Base-by-base conservation (phyloP, 2,329 filamentous ascomycete species). In the Apiospora rasikravindrae region DNA sequence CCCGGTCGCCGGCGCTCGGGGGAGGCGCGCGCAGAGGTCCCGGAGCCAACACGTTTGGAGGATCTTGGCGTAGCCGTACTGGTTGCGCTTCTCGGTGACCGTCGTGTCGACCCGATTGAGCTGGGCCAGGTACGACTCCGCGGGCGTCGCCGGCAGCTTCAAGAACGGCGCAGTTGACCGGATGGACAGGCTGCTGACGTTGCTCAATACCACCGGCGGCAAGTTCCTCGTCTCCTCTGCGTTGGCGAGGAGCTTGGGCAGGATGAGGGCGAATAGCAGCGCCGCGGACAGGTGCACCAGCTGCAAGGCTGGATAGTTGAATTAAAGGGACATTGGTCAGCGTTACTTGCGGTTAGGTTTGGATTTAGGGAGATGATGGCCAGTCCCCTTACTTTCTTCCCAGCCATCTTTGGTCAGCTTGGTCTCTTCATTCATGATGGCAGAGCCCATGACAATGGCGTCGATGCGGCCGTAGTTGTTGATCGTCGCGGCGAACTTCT, bases 101-200 rank as follows among this genome's bases (percentile, higher is more conserved):
- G 22, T n/a, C 29, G 22, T 4, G 4, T 64, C 57, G 8, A 11
- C 8, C 19, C 57, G 57, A 19, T 29, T n/a, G 33, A 64, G 11
- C 22, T 19, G 33, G 19, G 3, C 33, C 19, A 64, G 19, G 19
- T n/a, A 64, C 29, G 57, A 40, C 57, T 64, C 57, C 33, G 11
- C 33, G 33, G 29, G 33, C 57, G 57, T n/a, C 8, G 57, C 29
- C 19, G 57, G 57, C 57, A 64, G 57, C 57, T 40, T 64, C 11
- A 51, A 2, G 19, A 13, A 64, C 19, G 33, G 33, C 57, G 11
- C 8, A 10, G 3, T 40, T 8, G 57, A 13, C 19, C 57, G 57
- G 22, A 64, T 40, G 8, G 57, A 37, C 57, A 64, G 57, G 57
- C 57, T 64, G 57, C 57, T 40, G 57, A 64, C 19, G 57, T 33